These are phyloP conservation scores for Stachybotrys elegans DNA, from an alignment of 2,329 filamentous ascomycete genomes.

Conservation along the genomic window DNA sequence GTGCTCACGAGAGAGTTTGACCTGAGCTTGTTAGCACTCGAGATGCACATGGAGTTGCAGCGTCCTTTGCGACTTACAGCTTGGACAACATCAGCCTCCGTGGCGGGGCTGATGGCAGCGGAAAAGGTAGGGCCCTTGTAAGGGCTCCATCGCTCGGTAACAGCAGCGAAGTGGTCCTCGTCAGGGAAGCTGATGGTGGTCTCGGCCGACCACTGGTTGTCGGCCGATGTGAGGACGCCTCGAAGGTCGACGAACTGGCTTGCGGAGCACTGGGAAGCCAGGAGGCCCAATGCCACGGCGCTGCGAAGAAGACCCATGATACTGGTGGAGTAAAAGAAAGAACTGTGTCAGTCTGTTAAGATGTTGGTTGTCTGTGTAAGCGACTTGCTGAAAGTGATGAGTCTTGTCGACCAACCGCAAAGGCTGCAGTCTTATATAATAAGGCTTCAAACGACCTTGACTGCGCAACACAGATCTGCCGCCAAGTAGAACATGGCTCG, in stretches of 20 bases:
- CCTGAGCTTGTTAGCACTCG: background rate
- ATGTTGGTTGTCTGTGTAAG: too few relatives aligned
- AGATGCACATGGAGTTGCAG: background rate
- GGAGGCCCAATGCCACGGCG: background rate
- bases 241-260: background rate
- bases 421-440: too few relatives aligned
- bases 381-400: too few relatives aligned
- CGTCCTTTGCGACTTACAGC: background rate
- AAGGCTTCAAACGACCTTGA: too few relatives aligned
- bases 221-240: background rate
- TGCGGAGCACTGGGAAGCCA: background rate
- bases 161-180: background rate
- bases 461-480: too few relatives aligned
- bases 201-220: background rate
- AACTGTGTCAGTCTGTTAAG: too few relatives aligned
- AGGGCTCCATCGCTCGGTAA: background rate
- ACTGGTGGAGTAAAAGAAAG: too few relatives aligned
- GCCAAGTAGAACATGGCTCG: too few relatives aligned
- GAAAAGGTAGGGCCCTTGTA: background rate
- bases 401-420: too few relatives aligned
- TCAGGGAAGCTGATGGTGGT: background rate
- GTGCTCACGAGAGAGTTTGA: background rate
- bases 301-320: background rate
- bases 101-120: background rate
- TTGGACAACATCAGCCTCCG: background rate